A percentile compares a stretch with the other conserved stretches of the same genome.
phyloP scores from a whole-genome alignment of 345 rosid species.

The Angophora floribunda region DNA sequence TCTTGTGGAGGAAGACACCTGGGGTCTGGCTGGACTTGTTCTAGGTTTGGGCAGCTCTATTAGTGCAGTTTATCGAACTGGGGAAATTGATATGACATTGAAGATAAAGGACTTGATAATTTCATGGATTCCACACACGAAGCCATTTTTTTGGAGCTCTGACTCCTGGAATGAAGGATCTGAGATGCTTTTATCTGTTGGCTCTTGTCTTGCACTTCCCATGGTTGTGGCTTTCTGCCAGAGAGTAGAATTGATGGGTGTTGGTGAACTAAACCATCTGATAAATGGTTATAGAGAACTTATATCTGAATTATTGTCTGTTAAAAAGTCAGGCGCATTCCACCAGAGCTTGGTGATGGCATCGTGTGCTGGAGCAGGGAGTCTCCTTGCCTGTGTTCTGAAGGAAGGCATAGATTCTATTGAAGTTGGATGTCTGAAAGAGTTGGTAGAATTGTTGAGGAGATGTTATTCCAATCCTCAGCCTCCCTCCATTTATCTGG shows the following conservation, averaged over 20 bases:
- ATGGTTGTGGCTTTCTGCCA: conserved; percentile 65
- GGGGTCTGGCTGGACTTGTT: conserved; percentile 91
- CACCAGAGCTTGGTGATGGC: conserved; percentile 74
- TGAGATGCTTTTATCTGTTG: conserved; percentile 45
- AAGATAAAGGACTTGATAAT: conserved; percentile 62
- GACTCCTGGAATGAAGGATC: conserved; percentile 25
- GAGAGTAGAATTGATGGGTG: conserved; percentile 63
- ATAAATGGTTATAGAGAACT: conserved; percentile 46
- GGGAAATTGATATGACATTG: conserved; percentile 51
- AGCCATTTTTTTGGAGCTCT: conserved; percentile 23
- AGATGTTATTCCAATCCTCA: conserved; percentile 59
- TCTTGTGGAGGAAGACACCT: conserved; percentile 70
- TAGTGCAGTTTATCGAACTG: conserved; percentile 69
- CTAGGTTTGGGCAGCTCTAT: conserved; percentile 78
- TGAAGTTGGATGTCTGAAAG: conserved; percentile 38
- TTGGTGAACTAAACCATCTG: conserved; percentile 44
- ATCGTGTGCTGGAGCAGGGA: conserved; percentile 77
- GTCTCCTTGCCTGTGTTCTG: conserved; percentile 52
- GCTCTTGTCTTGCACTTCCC: conserved; percentile 82
- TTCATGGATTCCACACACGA: conserved; percentile 64
- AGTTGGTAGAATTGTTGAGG: conserved; percentile 53
- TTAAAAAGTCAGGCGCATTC: conserved; percentile 45
- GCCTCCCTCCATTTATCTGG: conserved; percentile 53
- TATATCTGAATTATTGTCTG: conserved; percentile 55
- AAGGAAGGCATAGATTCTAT: conserved; percentile 68